phyloP scores from a whole-genome alignment of 2,329 filamentous ascomycete genomes.

The Ceratocystis smalleyi region DNA sequence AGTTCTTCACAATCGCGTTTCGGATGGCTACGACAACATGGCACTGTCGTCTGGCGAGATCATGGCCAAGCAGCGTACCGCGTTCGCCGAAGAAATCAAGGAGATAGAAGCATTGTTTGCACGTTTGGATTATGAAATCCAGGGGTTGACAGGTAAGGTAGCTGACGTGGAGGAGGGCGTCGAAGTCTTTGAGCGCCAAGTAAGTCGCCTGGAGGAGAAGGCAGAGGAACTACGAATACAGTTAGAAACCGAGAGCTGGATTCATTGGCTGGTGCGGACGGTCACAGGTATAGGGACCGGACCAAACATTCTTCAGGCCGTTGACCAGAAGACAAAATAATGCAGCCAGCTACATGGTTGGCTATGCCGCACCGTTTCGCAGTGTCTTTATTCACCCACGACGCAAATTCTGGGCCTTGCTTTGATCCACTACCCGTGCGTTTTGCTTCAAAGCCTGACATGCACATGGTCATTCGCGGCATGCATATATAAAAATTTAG shows the following conservation, averaged over 20 bases:
- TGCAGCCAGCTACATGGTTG: neutral
- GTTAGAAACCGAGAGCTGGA: constrained; percentile 48
- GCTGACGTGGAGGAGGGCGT: constrained; percentile 78
- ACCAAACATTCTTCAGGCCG: constrained; percentile 35
- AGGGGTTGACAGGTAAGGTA: constrained; percentile 61
- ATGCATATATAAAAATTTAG: constrained; percentile 3
- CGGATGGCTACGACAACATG: constrained; percentile 54
- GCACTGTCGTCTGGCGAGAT: constrained; percentile 53
- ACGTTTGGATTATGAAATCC: constrained; percentile 84
- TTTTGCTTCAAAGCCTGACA: neutral
- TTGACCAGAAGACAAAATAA: constrained; percentile 4
- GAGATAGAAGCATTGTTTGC: constrained; percentile 69
- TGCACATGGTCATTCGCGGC: neutral
- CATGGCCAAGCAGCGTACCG: constrained; percentile 51
- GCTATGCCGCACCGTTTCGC: neutral
- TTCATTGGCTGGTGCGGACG: constrained; percentile 48
- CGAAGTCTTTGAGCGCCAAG: constrained; percentile 61
- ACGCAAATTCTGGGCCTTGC: too few species aligned
- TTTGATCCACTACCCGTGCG: too few species aligned
- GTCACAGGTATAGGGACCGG: constrained; percentile 45
- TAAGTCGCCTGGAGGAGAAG: constrained; percentile 51
- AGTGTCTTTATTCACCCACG: too few species aligned
- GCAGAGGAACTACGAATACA: constrained; percentile 47
- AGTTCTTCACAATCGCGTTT: constrained; percentile 49
- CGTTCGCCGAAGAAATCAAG: constrained; percentile 54